Percentiles rank a stretch among this genome's conserved stretches.
Evolutionary conservation across 2,329 filamentous ascomycete species (phyloP).

Genomic region (Diplodia corticola): DNA sequence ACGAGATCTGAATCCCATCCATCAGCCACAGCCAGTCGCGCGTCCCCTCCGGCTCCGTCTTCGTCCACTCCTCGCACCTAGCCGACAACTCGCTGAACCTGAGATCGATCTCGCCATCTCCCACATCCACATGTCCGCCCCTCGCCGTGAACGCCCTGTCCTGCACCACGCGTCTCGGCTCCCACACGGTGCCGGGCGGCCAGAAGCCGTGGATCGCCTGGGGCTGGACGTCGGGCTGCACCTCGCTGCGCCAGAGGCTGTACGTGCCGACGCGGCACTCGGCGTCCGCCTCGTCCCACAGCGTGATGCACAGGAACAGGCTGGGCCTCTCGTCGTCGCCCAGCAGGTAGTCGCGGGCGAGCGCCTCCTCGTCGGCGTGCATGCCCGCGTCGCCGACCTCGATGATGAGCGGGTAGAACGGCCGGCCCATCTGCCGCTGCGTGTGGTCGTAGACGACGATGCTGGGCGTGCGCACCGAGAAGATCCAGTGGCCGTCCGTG

Average conservation of each 20-base stretch:
- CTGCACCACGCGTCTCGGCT: fast-evolving
- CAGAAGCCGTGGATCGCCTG: not conserved
- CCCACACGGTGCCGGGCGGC: not conserved
- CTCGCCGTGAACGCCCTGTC: not conserved
- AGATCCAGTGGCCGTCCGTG: not conserved
- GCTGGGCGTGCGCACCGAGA: not conserved
- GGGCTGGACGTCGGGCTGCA: not conserved
- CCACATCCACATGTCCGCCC: not conserved
- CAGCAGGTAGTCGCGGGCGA: not conserved
- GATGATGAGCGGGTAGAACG: not conserved
- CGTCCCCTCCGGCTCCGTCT: not conserved
- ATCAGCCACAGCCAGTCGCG: not conserved
- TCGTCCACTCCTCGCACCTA: not conserved
- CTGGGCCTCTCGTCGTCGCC: not conserved
- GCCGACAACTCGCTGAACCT: not conserved
- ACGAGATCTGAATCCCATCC: not conserved
- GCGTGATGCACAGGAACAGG: not conserved
- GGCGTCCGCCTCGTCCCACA: not conserved
- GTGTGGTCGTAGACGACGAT: not conserved
- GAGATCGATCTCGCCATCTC: not conserved
- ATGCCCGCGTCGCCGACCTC: not conserved
- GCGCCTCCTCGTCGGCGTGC: not conserved
- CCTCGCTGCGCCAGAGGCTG: not conserved
- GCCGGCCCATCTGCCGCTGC: not conserved
- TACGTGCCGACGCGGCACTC: not conserved